Evolutionary conservation across 2,329 filamentous ascomycete species (phyloP).

Genomic region (Tolypocladium pustulatum): DNA sequence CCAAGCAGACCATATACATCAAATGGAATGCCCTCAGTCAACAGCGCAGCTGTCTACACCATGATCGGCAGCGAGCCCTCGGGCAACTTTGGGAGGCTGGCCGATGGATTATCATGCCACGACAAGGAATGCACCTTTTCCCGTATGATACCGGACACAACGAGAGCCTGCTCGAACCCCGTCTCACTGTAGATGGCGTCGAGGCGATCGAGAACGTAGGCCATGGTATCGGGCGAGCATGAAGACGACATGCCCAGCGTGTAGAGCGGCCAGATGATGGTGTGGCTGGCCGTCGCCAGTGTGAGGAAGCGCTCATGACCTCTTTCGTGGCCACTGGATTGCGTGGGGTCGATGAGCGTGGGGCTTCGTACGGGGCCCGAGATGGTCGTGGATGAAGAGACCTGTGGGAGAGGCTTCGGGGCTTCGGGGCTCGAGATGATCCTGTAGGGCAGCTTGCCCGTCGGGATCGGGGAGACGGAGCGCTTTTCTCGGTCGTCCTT

Average conservation of each 20-base stretch:
- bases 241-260: conserved; percentile 36
- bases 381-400: conserved; percentile 1
- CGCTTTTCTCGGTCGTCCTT: conserved; percentile 9
- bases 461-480: conserved; percentile 14
- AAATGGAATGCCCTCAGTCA: neutral
- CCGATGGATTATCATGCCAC: conserved; percentile 14
- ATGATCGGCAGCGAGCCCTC: conserved; percentile 13
- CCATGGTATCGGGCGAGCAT: conserved; percentile 27
- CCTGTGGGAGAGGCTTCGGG: neutral
- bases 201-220: conserved; percentile 34
- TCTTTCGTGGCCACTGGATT: conserved; percentile 20
- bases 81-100: conserved; percentile 17
- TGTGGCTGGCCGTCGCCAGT: conserved; percentile 35
- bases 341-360: conserved; percentile 29
- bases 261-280: conserved; percentile 40
- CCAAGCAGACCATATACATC: neutral
- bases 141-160: conserved; percentile 30
- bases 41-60: conserved; percentile 9
- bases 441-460: conserved; percentile 16
- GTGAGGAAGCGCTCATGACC: conserved; percentile 36
- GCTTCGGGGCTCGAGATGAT: conserved; percentile 15
- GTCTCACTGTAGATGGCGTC: conserved; percentile 33
- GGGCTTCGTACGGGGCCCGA: conserved; percentile 14
- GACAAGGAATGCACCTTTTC: conserved; percentile 19
- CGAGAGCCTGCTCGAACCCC: conserved; percentile 32